These are phyloP conservation scores for Plasmodium coatneyi DNA, from an alignment of 169 alveolate species.

Conservation along the genomic window DNA sequence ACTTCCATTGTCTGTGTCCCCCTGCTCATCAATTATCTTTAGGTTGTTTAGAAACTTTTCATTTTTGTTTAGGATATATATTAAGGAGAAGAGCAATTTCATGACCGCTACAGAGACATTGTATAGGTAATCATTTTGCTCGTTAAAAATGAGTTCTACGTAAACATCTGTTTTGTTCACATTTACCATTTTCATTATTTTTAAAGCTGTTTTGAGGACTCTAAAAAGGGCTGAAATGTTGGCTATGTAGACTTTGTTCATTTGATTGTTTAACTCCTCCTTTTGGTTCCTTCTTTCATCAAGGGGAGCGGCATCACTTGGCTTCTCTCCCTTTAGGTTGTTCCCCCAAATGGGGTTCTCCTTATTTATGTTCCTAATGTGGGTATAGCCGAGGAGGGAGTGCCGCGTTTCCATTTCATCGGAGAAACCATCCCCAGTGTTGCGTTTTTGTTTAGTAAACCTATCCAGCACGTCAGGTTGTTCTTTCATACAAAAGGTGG, in stretches of 20 bases:
- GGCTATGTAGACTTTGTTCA: conserved; percentile 37
- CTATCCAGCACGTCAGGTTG: not conserved
- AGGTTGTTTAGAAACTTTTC: conserved; percentile 22
- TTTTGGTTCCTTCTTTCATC: not conserved
- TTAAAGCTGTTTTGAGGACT: conserved; percentile 52
- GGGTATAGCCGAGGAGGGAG: not conserved
- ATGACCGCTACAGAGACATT: conserved; percentile 16
- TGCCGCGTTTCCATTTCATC: not conserved
- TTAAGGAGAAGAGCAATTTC: conserved; percentile 39
- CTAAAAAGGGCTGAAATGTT: conserved; percentile 47
- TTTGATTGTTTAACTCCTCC: conserved; percentile 14
- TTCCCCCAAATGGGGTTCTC: not conserved
- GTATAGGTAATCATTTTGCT: conserved; percentile 7
- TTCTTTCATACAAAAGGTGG: not conserved
- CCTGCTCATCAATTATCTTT: conserved; percentile 27
- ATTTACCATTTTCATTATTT: conserved; percentile 51
- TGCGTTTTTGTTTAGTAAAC: not conserved
- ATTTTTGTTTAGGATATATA: conserved; percentile 52
- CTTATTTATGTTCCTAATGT: not conserved
- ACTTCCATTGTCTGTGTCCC: conserved; percentile 20
- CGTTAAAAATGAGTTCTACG: conserved; percentile 36
- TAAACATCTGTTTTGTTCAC: conserved; percentile 30
- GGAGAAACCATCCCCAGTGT: not conserved
- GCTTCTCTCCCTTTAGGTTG: not conserved
- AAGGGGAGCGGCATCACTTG: not conserved